Base-by-base conservation (phyloP, 805 yeast genomes). In the Myxozyma neotropica region DNA sequence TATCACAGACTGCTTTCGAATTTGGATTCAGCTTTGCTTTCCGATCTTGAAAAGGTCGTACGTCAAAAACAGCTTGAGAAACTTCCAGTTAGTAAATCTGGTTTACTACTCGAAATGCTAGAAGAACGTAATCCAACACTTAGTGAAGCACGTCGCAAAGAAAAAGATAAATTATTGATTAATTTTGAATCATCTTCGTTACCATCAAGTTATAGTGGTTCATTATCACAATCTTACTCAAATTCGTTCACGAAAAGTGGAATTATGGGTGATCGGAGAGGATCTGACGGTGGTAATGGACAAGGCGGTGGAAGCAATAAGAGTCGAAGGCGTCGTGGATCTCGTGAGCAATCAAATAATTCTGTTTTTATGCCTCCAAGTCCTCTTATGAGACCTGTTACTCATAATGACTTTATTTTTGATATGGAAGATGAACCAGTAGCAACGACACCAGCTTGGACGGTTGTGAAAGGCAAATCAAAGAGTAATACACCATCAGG, bases 401-500 rank as follows among this genome's bases (percentile, higher is more conserved):
- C 21, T 35, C 17, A 29, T 17, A 47, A 38, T 46, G 67, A 63
- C 23, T 53, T 63, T 23, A 59, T 64, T 17, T 64, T 64, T 44
- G 67, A 64, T 17, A 64, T 64, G 67, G 67, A 64, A n/a, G 67
- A 64, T 29, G 67, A 59, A 35, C 31, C 35, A 8, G 24, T 7
- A 7, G n/a, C 39, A 4, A 21, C 55, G 5, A 24, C 46, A n/a
- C 21, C 35, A 2, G 54, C 48, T 24, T 57, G 62, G 61, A 38
- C n/a, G 13, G 56, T 49, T 10, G 65, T 51, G 38, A 58, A 61
- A 27, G 55, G 53, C 0, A 60, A 60, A 21, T 5, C 59, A 17
- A 57, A 64, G 58, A 40, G 42, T 8, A 19, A 17, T 15, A 8
- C 56, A 12, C 35, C 55, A 13, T 12, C 40, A 1, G 31, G 54